Evolutionary conservation across 768 basidiomycete species (phyloP).

Genomic region (Coprinopsis sp.): DNA sequence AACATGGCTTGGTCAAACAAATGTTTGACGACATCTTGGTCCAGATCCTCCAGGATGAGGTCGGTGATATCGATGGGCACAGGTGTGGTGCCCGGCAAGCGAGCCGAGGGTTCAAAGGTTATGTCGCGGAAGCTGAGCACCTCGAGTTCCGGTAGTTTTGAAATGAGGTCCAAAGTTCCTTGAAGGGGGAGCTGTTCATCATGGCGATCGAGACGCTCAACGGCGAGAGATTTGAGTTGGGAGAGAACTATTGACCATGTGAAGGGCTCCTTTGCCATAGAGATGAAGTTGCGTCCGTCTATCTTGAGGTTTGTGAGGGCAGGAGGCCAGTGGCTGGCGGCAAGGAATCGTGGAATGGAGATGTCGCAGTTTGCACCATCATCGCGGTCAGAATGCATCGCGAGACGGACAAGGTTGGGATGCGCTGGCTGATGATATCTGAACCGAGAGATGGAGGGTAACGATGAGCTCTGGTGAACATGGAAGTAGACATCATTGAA

Average conservation of each 20-base stretch:
- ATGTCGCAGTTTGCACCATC: slow-evolving; percentile 11
- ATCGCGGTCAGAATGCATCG: slow-evolving; percentile 13
- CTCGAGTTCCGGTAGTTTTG: slow-evolving; percentile 10
- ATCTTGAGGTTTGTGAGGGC: slow-evolving; percentile 13
- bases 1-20: slow-evolving; percentile 10
- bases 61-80: slow-evolving; percentile 8
- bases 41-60: slow-evolving; percentile 16
- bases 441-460: slow-evolving; percentile 14
- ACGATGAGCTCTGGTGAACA: slow-evolving; percentile 16
- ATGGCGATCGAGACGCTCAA: slow-evolving; percentile 10
- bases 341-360: background rate
- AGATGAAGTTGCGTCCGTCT: slow-evolving; percentile 17
- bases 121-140: slow-evolving; percentile 15
- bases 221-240: slow-evolving; percentile 11
- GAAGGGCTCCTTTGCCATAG: slow-evolving; percentile 3
- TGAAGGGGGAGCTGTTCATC: slow-evolving; percentile 6
- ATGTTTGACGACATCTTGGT: slow-evolving; percentile 7
- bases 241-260: slow-evolving; percentile 10
- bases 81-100: background rate
- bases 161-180: slow-evolving; percentile 7
- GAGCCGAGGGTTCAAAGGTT: background rate
- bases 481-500: slow-evolving; percentile 17
- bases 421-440: slow-evolving; percentile 3
- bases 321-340: background rate
- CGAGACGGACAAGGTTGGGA: slow-evolving; percentile 6